Evolutionary conservation across 2,329 filamentous ascomycete species (phyloP), one percentile per base, ranked within the genome.

Genomic region (Ophiostoma pallidulum): DNA sequence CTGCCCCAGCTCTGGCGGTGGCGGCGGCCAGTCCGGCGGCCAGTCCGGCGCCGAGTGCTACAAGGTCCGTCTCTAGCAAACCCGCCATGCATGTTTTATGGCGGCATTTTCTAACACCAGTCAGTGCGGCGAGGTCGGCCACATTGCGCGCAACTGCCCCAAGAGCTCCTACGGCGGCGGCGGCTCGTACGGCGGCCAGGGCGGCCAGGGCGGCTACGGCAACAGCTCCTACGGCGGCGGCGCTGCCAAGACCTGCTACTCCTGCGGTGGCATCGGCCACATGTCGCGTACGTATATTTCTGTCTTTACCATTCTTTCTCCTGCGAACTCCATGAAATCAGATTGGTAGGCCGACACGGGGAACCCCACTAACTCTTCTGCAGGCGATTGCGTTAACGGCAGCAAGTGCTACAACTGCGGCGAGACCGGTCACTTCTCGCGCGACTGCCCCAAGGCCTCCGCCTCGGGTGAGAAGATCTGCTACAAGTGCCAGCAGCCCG

Each of bases 321-420:
- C n/a, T n/a, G n/a, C n/a, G n/a, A n/a, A n/a, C n/a, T n/a, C n/a
- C n/a, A n/a, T n/a, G n/a, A n/a, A n/a, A n/a, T n/a, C n/a, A n/a
- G n/a, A n/a, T n/a, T n/a, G n/a, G n/a, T n/a, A n/a, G n/a, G 31
- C 31, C 10, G n/a, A 8, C 14, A 13, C 31, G 6, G 12, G 14
- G 5, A 33, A 4, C 31, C 31, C 10, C 16, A 19, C 22, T 45
- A 37, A 39, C 13, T 24, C 14, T 37, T n/a, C n/a, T 10, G 35
- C 49, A 80, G 77, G 78, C 59, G 92, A 97, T 72, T 98, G 92
- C 72, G 94, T 91, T 60, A 94, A 97, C 69, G 92, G 92, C 62
- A 91, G 94, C 77, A 97, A 97, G 78, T 98, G 92, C 84, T 98
- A 97, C 82, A 96, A 96, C 81, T 97, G 92, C 59, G 79, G 79